These are phyloP conservation scores for Starmerella sirachaensis DNA, from an alignment of 805 yeast species.

Conservation along the genomic window DNA sequence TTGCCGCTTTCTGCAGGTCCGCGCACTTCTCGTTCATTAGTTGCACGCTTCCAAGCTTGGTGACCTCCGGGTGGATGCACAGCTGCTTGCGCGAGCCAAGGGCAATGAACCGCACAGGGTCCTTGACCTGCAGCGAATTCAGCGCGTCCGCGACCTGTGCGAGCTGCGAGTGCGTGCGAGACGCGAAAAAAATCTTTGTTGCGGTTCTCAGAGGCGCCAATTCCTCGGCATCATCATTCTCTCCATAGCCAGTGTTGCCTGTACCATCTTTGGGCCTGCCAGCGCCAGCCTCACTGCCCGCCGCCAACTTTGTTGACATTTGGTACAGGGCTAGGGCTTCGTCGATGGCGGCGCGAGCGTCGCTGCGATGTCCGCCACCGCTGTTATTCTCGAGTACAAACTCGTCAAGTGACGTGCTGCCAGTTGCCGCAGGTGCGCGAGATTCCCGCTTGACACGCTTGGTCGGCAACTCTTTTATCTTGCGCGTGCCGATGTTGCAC, in stretches of 20 bases:
- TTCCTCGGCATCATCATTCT: constrained; percentile 6
- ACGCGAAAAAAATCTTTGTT: constrained; percentile 52
- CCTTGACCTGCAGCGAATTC: constrained; percentile 46
- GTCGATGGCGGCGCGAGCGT: background rate
- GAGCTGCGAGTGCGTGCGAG: constrained; percentile 86
- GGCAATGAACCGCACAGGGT: constrained; percentile 56
- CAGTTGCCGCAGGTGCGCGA: background rate
- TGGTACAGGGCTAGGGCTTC: constrained; percentile 3
- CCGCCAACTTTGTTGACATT: constrained; percentile 1
- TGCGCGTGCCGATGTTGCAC: background rate
- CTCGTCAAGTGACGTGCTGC: constrained; percentile 1
- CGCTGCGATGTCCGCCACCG: constrained; percentile 2
- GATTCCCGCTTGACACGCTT: background rate
- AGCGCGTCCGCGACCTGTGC: constrained; percentile 69
- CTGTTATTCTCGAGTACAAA: constrained; percentile 12
- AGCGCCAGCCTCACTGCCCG: too few relatives aligned
- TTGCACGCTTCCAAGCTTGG: constrained; percentile 36
- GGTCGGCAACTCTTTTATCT: background rate
- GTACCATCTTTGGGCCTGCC: too few relatives aligned
- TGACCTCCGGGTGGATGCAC: constrained; percentile 60
- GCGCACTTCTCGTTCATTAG: constrained; percentile 70
- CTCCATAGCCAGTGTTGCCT: too few relatives aligned
- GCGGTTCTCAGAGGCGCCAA: constrained; percentile 25
- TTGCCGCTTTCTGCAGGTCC: constrained; percentile 44
- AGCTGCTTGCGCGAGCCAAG: constrained; percentile 76